Percentiles rank a stretch among this genome's conserved stretches.
phyloP scores from a whole-genome alignment of 2,329 filamentous ascomycete species.

The Boeremia exigua region DNA sequence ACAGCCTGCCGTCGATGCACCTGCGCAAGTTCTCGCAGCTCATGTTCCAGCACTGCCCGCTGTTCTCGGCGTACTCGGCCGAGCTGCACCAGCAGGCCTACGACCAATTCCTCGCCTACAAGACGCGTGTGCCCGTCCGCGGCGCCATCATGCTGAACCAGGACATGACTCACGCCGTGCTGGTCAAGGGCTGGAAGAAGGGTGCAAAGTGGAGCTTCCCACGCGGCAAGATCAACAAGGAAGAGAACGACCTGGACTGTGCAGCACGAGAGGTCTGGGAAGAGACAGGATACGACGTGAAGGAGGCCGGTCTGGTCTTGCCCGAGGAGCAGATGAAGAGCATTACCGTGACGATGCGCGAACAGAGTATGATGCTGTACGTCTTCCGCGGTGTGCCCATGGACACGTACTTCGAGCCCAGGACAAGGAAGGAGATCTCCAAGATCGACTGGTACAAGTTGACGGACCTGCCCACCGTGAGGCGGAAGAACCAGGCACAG shows the following conservation, averaged over 20 bases:
- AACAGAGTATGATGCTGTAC: slow-evolving; percentile 91
- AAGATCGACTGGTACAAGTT: slow-evolving; percentile 95
- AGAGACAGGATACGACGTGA: slow-evolving; percentile 89
- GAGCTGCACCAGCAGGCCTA: slow-evolving; percentile 83
- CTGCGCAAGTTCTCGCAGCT: slow-evolving; percentile 84
- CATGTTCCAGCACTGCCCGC: slow-evolving; percentile 92
- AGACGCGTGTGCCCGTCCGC: slow-evolving; percentile 89
- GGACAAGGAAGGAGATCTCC: slow-evolving; percentile 95
- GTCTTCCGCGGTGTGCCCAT: slow-evolving; percentile 88
- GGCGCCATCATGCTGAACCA: slow-evolving; percentile 93
- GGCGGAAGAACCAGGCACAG: slow-evolving; percentile 69
- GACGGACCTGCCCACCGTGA: slow-evolving; percentile 82
- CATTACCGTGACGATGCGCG: slow-evolving; percentile 87
- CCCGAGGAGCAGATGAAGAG: slow-evolving; percentile 73
- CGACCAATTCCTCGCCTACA: slow-evolving; percentile 91
- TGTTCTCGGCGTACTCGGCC: slow-evolving; percentile 80
- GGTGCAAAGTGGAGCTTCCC: slow-evolving; percentile 96
- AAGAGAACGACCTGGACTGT: slow-evolving; percentile 92
- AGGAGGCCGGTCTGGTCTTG: slow-evolving; percentile 75
- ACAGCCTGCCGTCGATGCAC: slow-evolving; percentile 79
- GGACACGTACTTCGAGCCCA: slow-evolving; percentile 86
- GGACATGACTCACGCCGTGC: slow-evolving; percentile 89
- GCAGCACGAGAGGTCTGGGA: slow-evolving; percentile 94
- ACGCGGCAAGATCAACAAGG: slow-evolving; percentile 96
- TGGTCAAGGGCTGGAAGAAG: slow-evolving; percentile 99